Conservation (phyloP, 306 rosid species). For the Abrus precatorius region DNA sequence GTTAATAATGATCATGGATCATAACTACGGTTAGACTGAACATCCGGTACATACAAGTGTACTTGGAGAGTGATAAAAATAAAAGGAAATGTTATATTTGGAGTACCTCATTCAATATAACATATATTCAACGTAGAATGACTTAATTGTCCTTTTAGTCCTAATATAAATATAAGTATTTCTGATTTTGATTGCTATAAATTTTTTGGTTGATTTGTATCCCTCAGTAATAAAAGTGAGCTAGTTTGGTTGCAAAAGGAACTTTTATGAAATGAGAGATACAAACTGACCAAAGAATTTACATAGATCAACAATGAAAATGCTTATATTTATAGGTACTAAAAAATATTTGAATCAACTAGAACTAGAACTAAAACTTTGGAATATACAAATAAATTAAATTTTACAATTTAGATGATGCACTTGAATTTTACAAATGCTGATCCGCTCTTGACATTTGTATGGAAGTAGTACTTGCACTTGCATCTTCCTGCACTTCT, state of each 20-base stretch:
- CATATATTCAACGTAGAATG: background rate
- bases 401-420: conserved; percentile 50
- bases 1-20: no score
- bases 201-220: background rate
- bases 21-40: no score
- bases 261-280: background rate
- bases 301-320: background rate
- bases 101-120: background rate
- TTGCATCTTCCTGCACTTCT: conserved; percentile 38
- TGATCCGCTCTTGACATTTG: conserved; percentile 10
- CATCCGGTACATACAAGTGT: no score
- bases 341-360: background rate
- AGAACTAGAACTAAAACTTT: background rate
- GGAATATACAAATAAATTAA: conserved; percentile 48
- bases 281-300: background rate
- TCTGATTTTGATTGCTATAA: background rate
- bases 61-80: no score
- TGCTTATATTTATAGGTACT: background rate
- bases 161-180: background rate
- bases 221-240: background rate
- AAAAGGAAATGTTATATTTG: background rate
- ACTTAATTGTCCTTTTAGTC: background rate
- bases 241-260: background rate
- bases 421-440: conserved; percentile 6
- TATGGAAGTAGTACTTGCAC: conserved; percentile 40